Percentiles rank a stretch among this genome's conserved stretches.
Conservation (phyloP, 164 flowering plant genomes). For the Kingdonia uniflora region DNA sequence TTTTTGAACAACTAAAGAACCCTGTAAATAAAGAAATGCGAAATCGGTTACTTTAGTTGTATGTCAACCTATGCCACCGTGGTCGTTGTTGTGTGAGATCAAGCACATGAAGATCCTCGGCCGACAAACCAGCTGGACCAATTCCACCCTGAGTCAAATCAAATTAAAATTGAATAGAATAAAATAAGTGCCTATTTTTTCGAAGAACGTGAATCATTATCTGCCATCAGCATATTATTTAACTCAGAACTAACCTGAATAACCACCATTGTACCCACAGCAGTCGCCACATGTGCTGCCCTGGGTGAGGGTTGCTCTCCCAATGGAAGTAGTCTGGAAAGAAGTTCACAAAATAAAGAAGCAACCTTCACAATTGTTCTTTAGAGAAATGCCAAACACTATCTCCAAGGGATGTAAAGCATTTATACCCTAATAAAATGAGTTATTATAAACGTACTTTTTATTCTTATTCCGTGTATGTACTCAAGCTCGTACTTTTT, state of each 20-base stretch:
- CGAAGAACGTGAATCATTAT: background rate
- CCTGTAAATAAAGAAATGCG: background rate
- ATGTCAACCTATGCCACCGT: slow-evolving; percentile 86
- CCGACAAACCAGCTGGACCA: slow-evolving; percentile 98
- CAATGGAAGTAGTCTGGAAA: slow-evolving; percentile 68
- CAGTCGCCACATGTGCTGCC: slow-evolving; percentile 99
- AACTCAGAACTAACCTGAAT: slow-evolving; percentile 59
- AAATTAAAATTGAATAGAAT: slow-evolving; percentile 5
- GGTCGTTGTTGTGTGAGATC: slow-evolving; percentile 97
- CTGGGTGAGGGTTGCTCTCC: slow-evolving; percentile 99
- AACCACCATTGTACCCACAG: slow-evolving; percentile 99
- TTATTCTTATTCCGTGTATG: too few relatives aligned
- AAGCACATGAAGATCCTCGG: slow-evolving; percentile 99
- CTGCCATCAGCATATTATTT: background rate
- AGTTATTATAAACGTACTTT: background rate
- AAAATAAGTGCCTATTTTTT: background rate
- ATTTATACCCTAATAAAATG: background rate
- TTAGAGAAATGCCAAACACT: too few relatives aligned
- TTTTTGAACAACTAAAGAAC: slow-evolving; percentile 4
- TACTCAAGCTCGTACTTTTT: too few relatives aligned
- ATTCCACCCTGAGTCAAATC: slow-evolving; percentile 75
- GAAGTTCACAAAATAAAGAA: slow-evolving; percentile 3
- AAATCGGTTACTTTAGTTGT: background rate
- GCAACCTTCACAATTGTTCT: too few relatives aligned
- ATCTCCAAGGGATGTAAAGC: too few relatives aligned